These are phyloP conservation scores for Vitis rotundifolia DNA, from an alignment of 164 flowering plant genomes.

Conservation along the genomic window DNA sequence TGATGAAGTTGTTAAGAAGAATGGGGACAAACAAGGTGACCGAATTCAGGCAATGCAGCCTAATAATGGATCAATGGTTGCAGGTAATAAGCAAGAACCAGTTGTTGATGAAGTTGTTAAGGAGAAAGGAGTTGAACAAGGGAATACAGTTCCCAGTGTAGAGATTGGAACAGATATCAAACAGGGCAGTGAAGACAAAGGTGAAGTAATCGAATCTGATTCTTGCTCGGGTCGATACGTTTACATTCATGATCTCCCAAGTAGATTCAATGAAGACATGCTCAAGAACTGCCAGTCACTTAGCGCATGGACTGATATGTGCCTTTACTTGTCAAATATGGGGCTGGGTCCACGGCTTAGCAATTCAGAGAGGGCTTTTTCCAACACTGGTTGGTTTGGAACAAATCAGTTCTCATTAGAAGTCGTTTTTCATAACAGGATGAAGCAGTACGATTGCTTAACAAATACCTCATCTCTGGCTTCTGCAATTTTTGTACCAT, in stretches of 20 bases:
- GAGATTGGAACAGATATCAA: not conserved
- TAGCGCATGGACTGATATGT: constrained; percentile 61
- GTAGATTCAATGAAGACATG: constrained; percentile 53
- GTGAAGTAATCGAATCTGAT: not conserved
- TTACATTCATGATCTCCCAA: constrained; percentile 57
- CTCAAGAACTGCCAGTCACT: constrained; percentile 50
- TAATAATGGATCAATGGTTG: too few relatives aligned
- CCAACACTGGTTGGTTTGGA: constrained; percentile 57
- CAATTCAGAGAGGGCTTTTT: constrained; percentile 36
- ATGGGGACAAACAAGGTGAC: not conserved
- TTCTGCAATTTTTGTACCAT: constrained; percentile 68
- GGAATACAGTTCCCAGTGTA: not conserved
- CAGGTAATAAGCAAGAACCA: not conserved
- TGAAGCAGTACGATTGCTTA: constrained; percentile 70
- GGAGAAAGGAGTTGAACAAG: not conserved
- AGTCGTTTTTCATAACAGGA: constrained; percentile 64
- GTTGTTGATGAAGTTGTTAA: not conserved
- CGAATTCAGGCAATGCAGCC: too few relatives aligned
- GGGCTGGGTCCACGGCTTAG: constrained; percentile 60
- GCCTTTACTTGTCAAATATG: constrained; percentile 39
- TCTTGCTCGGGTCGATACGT: constrained; percentile 54
- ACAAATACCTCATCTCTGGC: constrained; percentile 61
- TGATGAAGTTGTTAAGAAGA: not conserved
- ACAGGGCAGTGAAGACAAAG: not conserved
- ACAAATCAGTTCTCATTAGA: constrained; percentile 74